phyloP scores from a whole-genome alignment of 345 rosid genomes.

The Cardamine occulta region DNA sequence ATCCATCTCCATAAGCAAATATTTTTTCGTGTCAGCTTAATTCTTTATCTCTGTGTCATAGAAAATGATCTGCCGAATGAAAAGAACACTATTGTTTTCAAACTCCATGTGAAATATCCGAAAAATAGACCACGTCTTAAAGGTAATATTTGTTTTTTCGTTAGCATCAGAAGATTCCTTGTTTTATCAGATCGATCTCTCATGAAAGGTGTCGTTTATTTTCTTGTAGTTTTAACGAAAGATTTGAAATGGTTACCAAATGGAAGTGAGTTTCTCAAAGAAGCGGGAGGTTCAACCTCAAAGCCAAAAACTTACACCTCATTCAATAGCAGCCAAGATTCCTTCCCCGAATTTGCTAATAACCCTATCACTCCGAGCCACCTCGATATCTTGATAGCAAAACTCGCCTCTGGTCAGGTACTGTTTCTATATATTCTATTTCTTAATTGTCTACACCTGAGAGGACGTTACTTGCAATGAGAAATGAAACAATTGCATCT shows the following conservation, averaged over 20 bases:
- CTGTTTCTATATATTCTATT: constrained; percentile 2
- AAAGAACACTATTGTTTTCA: constrained; percentile 92
- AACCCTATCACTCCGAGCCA: constrained; percentile 53
- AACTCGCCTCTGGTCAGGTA: constrained; percentile 56
- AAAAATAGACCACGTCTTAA: constrained; percentile 51
- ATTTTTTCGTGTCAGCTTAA: not conserved
- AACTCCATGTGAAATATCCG: constrained; percentile 74
- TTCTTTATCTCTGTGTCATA: constrained; percentile 34
- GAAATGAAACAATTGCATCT: constrained; percentile 19
- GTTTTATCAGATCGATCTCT: constrained; percentile 11
- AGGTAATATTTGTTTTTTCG: constrained; percentile 49
- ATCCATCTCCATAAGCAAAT: not conserved
- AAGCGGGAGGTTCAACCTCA: constrained; percentile 50
- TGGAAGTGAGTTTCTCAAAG: constrained; percentile 80
- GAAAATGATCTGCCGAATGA: constrained; percentile 82
- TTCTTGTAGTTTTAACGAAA: constrained; percentile 66
- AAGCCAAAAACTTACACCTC: constrained; percentile 79
- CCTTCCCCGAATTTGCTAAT: constrained; percentile 57
- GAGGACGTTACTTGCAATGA: not conserved
- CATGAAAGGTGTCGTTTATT: not conserved
- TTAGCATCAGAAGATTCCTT: constrained; percentile 15
- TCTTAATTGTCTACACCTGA: not conserved
- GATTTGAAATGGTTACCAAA: constrained; percentile 82
- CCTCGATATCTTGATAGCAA: constrained; percentile 58
- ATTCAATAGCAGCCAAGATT: constrained; percentile 67